Base-by-base conservation (phyloP, 768 basidiomycete species). In the Inosperma sp. region DNA sequence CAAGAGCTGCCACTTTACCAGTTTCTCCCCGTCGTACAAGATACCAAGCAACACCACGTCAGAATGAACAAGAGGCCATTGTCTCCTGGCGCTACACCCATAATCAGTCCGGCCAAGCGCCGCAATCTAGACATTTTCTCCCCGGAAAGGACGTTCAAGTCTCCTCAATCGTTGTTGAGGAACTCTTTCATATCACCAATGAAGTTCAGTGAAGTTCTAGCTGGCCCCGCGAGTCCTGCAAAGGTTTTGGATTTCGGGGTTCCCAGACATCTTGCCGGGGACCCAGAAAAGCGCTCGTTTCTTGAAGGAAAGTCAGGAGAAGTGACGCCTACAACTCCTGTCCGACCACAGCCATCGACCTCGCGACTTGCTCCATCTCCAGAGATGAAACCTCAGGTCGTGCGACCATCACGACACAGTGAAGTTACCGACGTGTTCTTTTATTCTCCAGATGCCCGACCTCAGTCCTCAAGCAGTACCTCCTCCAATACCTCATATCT, bases 61-160 rank as follows among this genome's bases (percentile, higher is more conserved):
- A 66, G 68, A 54, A 65, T 68, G 46, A 71, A 69, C 64, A 87
- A 87, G 69, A 81, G 86, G 22, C 76, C 84, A 35, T 68, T 76
- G 58, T 84, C 84, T 22, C 83, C 85, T 1, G 75, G 72, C 23
- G 68, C 61, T 30, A 70, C 74, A 12, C 66, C 61, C 19, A 67
- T 75, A 37, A 76, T 75, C 59, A 85, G 79, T 57, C 83, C 86
- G 17, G 72, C 81, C 23, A 88, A 88, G 62, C 81, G 86, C 44
- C 80, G 86, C 48, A 77, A 86, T 42, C 71, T 86, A 59, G 81
- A 76, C 48, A 66, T 78, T 7, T 66, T 71, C 35, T 65, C 70
- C 26, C 65, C 70, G 4, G 63, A 67, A 46, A 73, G 68, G 59
- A 65, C 65, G n/a, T 39, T 60, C 48, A 72, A 72, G 53, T 71